Conservation (phyloP, 2,329 filamentous ascomycete genomes). For the Pseudocercospora macadamiae region DNA sequence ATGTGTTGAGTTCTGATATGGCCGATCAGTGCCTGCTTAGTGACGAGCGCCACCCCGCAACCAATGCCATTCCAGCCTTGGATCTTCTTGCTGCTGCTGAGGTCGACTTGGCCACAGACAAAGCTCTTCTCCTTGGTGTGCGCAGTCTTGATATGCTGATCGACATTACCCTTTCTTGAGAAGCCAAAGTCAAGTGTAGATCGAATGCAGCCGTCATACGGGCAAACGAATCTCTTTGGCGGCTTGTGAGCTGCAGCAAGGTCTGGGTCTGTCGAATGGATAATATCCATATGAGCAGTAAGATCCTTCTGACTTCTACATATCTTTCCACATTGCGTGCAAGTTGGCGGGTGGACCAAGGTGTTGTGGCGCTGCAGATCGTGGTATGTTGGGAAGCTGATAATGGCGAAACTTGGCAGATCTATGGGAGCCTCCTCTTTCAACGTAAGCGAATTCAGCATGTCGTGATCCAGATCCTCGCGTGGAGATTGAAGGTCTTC, state of each 20-base stretch:
- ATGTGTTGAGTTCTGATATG: slow-evolving; percentile 84
- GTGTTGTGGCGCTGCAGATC: slow-evolving; percentile 75
- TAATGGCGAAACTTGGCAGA: slow-evolving; percentile 9
- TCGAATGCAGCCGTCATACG: slow-evolving; percentile 60
- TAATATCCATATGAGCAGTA: slow-evolving; percentile 75
- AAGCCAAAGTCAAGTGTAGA: slow-evolving; percentile 72
- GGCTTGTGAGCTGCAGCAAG: slow-evolving; percentile 1
- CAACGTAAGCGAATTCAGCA: slow-evolving; percentile 23
- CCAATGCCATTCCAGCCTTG: slow-evolving; percentile 65
- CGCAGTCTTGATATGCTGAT: slow-evolving; percentile 73
- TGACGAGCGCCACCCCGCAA: slow-evolving; percentile 75
- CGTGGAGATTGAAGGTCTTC: slow-evolving; percentile 18
- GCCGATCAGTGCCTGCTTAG: slow-evolving; percentile 78
- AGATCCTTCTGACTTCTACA: slow-evolving; percentile 70
- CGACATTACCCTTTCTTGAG: slow-evolving; percentile 81
- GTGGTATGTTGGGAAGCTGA: slow-evolving; percentile 68
- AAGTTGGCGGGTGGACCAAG: slow-evolving; percentile 71
- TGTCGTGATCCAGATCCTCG: slow-evolving; percentile 19
- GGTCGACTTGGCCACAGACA: slow-evolving; percentile 72
- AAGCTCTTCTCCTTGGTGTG: slow-evolving; percentile 76
- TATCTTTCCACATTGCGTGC: slow-evolving; percentile 71
- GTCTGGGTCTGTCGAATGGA: slow-evolving; percentile 53
- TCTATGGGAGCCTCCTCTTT: slow-evolving; percentile 35
- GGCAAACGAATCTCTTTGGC: slow-evolving; percentile 29
- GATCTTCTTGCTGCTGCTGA: slow-evolving; percentile 61